Percentiles rank a stretch among this genome's conserved stretches.
Conservation (phyloP, 1,284 basidiomycete species). For the Cryptococcus amylolentus region DNA sequence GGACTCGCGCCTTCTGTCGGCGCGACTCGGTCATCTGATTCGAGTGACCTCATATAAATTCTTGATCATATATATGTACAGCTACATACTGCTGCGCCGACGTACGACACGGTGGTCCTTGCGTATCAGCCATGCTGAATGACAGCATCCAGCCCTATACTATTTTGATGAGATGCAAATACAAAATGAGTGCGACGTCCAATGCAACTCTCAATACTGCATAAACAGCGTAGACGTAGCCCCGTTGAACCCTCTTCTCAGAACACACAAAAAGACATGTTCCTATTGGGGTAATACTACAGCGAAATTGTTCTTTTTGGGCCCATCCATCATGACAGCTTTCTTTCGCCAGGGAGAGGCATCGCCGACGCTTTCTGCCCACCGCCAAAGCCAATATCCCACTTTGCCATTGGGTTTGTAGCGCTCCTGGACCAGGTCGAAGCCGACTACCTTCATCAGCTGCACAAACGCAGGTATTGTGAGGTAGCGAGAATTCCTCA, state of each 20-base stretch:
- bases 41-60: no score
- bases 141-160: not conserved
- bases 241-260: no score
- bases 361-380: constrained; percentile 18
- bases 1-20: not conserved
- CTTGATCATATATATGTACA: no score
- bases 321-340: constrained; percentile 58
- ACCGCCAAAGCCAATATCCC: constrained; percentile 46
- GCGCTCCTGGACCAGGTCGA: constrained; percentile 58
- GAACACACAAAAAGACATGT: no score
- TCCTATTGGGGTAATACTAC: constrained; percentile 50
- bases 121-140: not conserved
- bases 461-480: constrained; percentile 58
- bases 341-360: constrained; percentile 53
- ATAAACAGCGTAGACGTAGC: no score
- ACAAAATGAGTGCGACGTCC: not conserved
- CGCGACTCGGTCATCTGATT: no score
- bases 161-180: not conserved
- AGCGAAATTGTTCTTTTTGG: constrained; percentile 72
- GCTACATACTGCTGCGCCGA: no score
- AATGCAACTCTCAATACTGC: no score
- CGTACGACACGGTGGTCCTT: no score
- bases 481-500: constrained; percentile 76
- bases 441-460: constrained; percentile 65
- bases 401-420: constrained; percentile 55